Evolutionary conservation across 176 grass and related monocot genomes (phyloP).

Genomic region (Sorghum bicolor): DNA sequence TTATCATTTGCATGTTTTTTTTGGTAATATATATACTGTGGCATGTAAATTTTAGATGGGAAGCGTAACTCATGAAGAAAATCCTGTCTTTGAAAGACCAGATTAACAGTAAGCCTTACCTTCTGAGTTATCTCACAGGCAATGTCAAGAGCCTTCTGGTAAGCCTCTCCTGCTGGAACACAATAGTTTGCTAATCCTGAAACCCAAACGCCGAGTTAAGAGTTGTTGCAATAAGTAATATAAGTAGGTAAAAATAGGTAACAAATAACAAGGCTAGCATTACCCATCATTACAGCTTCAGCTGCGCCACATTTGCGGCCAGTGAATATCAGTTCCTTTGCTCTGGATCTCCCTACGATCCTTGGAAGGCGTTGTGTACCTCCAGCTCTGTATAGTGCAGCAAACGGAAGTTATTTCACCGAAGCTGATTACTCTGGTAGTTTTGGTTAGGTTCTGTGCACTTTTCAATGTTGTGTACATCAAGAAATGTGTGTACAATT

Average conservation of each 20-base stretch:
- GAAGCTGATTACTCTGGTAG: not conserved
- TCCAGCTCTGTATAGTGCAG: conserved; percentile 59
- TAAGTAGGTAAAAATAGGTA: not conserved
- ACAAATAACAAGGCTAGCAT: not conserved
- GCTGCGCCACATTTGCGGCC: conserved; percentile 49
- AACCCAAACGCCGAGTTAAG: not conserved
- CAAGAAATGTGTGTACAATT: not conserved
- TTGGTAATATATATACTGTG: not conserved
- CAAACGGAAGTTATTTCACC: conserved; percentile 32
- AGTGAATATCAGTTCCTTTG: conserved; percentile 87
- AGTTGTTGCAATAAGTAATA: not conserved
- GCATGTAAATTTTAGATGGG: not conserved
- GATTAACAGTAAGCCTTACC: conserved; percentile 28
- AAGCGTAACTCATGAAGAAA: not conserved
- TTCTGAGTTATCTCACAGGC: conserved; percentile 68
- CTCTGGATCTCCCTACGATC: conserved; percentile 63
- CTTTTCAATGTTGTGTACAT: not conserved
- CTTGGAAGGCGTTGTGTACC: conserved; percentile 87
- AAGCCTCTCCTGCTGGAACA: conserved; percentile 68
- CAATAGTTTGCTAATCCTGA: conserved; percentile 67
- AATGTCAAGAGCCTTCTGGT: conserved; percentile 59
- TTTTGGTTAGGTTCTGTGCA: not conserved
- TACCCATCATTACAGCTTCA: conserved; percentile 73
- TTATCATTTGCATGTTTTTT: not conserved
- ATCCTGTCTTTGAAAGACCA: not conserved